Evolutionary conservation across 1,284 basidiomycete species (phyloP).

Genomic region (Porogramme epimiltina): DNA sequence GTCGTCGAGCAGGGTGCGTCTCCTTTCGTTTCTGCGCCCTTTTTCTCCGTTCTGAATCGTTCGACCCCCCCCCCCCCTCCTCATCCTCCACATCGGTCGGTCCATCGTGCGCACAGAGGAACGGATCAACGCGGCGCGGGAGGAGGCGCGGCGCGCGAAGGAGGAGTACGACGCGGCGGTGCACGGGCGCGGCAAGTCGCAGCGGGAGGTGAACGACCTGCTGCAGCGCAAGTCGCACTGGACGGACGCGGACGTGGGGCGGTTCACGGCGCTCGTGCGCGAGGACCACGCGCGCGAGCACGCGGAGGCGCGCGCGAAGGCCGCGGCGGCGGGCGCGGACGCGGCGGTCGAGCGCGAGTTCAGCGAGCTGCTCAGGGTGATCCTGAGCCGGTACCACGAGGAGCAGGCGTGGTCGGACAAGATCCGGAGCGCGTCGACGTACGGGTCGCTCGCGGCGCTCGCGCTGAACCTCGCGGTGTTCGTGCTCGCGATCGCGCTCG

Average conservation of each 20-base stretch:
- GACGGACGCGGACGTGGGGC: constrained; percentile 79
- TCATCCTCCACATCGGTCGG: too few species aligned
- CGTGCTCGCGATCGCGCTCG: constrained; percentile 81
- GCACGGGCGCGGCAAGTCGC: constrained; percentile 73
- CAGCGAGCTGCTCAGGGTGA: constrained; percentile 81
- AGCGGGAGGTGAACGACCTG: constrained; percentile 89
- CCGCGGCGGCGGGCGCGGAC: constrained; percentile 66
- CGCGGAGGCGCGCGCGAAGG: constrained; percentile 71
- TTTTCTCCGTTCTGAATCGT: too few species aligned
- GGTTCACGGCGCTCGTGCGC: constrained; percentile 86
- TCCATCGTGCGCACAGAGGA: constrained; percentile 50
- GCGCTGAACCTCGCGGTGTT: constrained; percentile 89
- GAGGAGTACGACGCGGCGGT: constrained; percentile 75
- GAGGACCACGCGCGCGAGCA: constrained; percentile 86
- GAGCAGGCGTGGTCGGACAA: constrained; percentile 98
- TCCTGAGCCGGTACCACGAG: constrained; percentile 90
- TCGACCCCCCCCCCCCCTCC: too few species aligned
- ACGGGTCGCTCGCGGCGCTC: constrained; percentile 82
- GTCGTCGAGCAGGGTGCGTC: constrained; percentile 82
- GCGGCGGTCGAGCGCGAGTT: constrained; percentile 83
- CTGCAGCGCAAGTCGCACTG: constrained; percentile 88
- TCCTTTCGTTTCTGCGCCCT: neutral
- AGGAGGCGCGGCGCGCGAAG: constrained; percentile 71
- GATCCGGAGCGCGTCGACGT: constrained; percentile 90
- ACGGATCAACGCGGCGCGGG: constrained; percentile 59